Conservation (phyloP, 192 early-diverging fungal genomes). For the Coemansia sp. region DNA sequence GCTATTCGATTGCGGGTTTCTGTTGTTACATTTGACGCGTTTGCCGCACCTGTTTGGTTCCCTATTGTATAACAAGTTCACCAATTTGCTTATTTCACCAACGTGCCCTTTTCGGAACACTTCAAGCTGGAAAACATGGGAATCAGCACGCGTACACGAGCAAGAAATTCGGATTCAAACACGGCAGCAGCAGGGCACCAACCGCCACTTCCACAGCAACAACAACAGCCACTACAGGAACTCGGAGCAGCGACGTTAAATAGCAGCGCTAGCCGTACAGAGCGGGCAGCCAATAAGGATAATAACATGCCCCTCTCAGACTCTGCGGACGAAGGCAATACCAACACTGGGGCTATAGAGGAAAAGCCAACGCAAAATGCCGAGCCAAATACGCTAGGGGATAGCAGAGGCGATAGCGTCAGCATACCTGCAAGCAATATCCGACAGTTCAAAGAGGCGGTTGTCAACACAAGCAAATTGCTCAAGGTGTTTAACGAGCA, state of each 20-base stretch:
- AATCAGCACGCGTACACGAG: constrained; percentile 35
- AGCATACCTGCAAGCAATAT: constrained; percentile 47
- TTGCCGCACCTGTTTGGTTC: not conserved
- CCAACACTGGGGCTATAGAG: not conserved
- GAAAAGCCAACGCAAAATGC: not conserved
- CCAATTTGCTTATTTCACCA: not conserved
- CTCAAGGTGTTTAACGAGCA: constrained; percentile 51
- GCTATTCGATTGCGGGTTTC: not conserved
- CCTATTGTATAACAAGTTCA: not conserved
- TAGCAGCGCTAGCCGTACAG: not conserved
- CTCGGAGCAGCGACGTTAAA: not conserved
- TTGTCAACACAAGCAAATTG: constrained; percentile 52
- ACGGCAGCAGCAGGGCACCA: not conserved
- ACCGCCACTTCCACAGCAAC: not conserved
- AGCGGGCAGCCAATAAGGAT: not conserved
- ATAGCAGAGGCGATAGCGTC: constrained; percentile 9
- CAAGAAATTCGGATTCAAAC: constrained; percentile 29
- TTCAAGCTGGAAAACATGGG: constrained; percentile 23
- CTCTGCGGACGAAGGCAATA: constrained; percentile 1
- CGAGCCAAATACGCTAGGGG: not conserved
- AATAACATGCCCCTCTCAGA: not conserved
- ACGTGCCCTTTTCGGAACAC: too few species aligned
- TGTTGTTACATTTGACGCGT: not conserved
- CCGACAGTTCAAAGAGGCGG: constrained; percentile 48
- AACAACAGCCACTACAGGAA: not conserved